These are phyloP conservation scores for Fusarium udum DNA, from an alignment of 2,329 filamentous ascomycete genomes.

Conservation along the genomic window DNA sequence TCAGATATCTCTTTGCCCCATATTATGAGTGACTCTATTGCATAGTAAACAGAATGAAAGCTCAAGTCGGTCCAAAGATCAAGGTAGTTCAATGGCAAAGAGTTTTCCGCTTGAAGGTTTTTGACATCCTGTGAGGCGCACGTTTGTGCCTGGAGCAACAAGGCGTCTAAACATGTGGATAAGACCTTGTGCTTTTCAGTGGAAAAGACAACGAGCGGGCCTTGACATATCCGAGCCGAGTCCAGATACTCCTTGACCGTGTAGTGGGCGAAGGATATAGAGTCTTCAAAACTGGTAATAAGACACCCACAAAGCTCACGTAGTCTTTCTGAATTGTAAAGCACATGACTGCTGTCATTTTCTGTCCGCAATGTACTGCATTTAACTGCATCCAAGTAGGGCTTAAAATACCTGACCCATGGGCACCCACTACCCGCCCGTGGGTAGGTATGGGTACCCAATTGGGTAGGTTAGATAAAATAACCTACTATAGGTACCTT, in stretches of 20 bases:
- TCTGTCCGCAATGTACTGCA: fast-evolving
- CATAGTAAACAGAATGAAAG: fast-evolving
- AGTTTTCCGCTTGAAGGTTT: fast-evolving
- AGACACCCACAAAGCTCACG: not conserved
- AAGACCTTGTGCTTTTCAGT: fast-evolving
- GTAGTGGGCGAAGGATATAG: not conserved
- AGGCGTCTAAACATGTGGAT: fast-evolving
- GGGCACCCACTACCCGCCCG: no score
- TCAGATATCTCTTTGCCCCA: not conserved
- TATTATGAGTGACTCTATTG: fast-evolving
- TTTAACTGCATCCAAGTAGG: fast-evolving
- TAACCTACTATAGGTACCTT: no score
- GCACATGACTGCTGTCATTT: fast-evolving
- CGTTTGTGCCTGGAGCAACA: not conserved
- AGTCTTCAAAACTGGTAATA: fast-evolving
- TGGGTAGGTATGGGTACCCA: no score
- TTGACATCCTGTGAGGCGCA: fast-evolving
- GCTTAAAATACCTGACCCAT: no score
- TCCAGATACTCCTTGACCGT: not conserved
- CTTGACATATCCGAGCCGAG: fast-evolving
- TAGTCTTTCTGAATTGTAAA: not conserved
- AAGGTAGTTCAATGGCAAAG: fast-evolving
- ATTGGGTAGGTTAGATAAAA: no score
- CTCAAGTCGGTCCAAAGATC: fast-evolving
- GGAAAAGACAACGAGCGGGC: fast-evolving